Base-by-base conservation (phyloP, 768 basidiomycete genomes). In the Sporobolomyces roseus region DNA sequence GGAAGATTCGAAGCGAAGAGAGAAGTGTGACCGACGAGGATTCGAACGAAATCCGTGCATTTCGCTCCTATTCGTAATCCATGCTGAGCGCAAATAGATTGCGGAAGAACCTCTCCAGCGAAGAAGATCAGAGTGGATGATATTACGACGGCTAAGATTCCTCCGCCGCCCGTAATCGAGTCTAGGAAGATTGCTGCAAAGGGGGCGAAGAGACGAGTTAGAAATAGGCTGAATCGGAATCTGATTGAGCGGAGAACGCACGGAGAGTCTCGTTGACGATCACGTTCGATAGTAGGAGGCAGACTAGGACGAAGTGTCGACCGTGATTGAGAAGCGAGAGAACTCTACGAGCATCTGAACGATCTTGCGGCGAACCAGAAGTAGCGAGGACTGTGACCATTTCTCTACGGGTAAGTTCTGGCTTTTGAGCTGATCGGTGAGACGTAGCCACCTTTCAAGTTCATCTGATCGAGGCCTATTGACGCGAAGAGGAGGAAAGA, bases 291-390 rank as follows among this genome's bases (percentile, higher is more conserved):
- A 97, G 81, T 3, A 97, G 83, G 4, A 97, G 83, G 14, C 91
- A 88, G 59, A 94, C 92, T 14, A 98, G 84, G 14, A 97, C 91
- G 92, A 93, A 92, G 79, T 92, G 91, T 4, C 90, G 84, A 0
- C 90, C 89, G 73, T 82, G 84, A 49, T 80, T 77, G 83, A 86
- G 78, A 19, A 86, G 77, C 19, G 74, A 77, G 25, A 86, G 76
- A 3, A 86, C 85, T 61, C 77, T 79, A 9, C 68, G 66, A 17
- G 80, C 80, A 30, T 79, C 72, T 53, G 73, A 74, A 5, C 71
- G 70, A 35, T 74, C 73, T 29, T 59, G 38, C 2, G 74, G 74
- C 13, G 66, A 59, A 16, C 72, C 75, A 2, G 68, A 71, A 2
- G 35, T 21, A 17, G 68, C 60, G 51, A 76, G 60, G 3, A 76